These are phyloP conservation scores for Neospermospora avenae DNA, from an alignment of 2,329 filamentous ascomycete species.

Conservation along the genomic window DNA sequence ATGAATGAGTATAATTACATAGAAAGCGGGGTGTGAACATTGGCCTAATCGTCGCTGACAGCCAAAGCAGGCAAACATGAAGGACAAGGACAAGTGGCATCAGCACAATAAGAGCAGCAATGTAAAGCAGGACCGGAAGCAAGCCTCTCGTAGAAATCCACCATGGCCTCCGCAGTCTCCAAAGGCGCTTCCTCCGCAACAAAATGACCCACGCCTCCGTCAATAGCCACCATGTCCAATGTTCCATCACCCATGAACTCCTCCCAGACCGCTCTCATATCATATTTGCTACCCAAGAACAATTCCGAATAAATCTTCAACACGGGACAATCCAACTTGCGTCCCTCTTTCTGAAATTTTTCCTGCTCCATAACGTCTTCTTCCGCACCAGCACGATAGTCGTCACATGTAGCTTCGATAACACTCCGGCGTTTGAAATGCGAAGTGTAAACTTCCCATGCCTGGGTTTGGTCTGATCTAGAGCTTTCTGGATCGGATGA, in stretches of 20 bases:
- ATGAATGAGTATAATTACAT: too few relatives aligned
- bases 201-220: slow-evolving; percentile 43
- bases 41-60: too few relatives aligned
- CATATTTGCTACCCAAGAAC: slow-evolving; percentile 42
- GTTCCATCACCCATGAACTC: slow-evolving; percentile 41
- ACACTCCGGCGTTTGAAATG: slow-evolving; percentile 42
- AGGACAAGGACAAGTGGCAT: too few relatives aligned
- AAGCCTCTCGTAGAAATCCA: slow-evolving; percentile 15
- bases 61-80: too few relatives aligned
- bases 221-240: slow-evolving; percentile 34
- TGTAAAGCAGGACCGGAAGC: neutral
- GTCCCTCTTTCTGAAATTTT: slow-evolving; percentile 42
- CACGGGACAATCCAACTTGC: slow-evolving; percentile 41
- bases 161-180: slow-evolving; percentile 28
- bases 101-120: too few relatives aligned
- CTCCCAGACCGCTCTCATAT: slow-evolving; percentile 43
- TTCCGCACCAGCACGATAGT: slow-evolving; percentile 44
- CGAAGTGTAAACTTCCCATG: slow-evolving; percentile 42
- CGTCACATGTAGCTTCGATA: slow-evolving; percentile 43
- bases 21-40: too few relatives aligned
- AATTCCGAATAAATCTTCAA: slow-evolving; percentile 44
- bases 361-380: slow-evolving; percentile 43
- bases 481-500: too few relatives aligned
- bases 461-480: slow-evolving; percentile 35
- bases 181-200: slow-evolving; percentile 44